These are phyloP conservation scores for Phialemonium atrogriseum DNA, from an alignment of 2,329 filamentous ascomycete genomes.

Conservation along the genomic window DNA sequence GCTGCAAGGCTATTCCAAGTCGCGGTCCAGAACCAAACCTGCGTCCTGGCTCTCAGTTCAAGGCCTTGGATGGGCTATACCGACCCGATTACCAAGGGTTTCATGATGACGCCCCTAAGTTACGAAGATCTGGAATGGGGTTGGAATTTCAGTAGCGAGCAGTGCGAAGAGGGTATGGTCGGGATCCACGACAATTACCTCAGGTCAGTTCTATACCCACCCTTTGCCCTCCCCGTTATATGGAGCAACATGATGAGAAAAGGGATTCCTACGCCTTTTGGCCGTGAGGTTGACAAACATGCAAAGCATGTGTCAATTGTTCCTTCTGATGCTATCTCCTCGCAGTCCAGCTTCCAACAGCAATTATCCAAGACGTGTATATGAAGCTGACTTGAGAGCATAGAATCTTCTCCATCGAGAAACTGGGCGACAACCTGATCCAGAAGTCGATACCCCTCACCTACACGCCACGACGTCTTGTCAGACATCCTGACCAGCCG, in stretches of 20 bases:
- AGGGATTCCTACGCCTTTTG: slow-evolving; percentile 46
- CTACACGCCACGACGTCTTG: slow-evolving; percentile 83
- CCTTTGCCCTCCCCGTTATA: slow-evolving; percentile 24
- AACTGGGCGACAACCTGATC: slow-evolving; percentile 74
- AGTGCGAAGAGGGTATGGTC: slow-evolving; percentile 89
- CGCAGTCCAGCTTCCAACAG: too few relatives aligned
- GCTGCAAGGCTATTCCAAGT: slow-evolving; percentile 86
- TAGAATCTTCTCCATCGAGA: slow-evolving; percentile 86
- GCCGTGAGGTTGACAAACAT: slow-evolving; percentile 51
- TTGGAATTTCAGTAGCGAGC: slow-evolving; percentile 94
- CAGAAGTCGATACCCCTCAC: slow-evolving; percentile 79
- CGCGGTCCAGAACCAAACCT: slow-evolving; percentile 75
- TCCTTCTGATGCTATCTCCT: slow-evolving; percentile 74
- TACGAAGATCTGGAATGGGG: slow-evolving; percentile 86
- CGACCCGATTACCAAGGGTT: slow-evolving; percentile 76
- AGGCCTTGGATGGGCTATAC: slow-evolving; percentile 95
- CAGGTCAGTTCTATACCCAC: slow-evolving; percentile 48
- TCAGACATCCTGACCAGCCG: slow-evolving; percentile 78
- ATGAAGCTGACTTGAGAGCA: slow-evolving; percentile 21
- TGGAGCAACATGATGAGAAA: slow-evolving; percentile 58
- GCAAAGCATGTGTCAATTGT: slow-evolving; percentile 68
- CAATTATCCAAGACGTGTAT: too few relatives aligned
- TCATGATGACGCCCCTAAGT: slow-evolving; percentile 86
- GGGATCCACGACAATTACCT: slow-evolving; percentile 85
- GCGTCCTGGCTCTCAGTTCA: slow-evolving; percentile 83